Evolutionary conservation across 2,329 filamentous ascomycete genomes (phyloP), one percentile per base, ranked within the genome.

Genomic region (Fusarium acutatum): DNA sequence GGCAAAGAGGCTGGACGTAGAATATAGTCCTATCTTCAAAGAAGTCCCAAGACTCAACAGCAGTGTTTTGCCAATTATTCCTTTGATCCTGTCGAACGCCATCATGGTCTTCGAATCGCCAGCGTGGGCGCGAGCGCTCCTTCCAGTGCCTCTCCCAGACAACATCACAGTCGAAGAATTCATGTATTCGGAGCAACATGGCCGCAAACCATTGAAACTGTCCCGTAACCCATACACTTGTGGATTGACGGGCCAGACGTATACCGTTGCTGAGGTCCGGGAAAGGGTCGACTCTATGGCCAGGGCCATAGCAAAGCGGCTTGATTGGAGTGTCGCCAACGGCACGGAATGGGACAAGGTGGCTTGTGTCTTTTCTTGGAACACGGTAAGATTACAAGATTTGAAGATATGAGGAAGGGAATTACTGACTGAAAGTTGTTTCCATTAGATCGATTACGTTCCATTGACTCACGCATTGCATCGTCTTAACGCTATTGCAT

Each of bases 401-500:
- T 1, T 3, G 3, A 15, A 15, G 20, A 47, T 12, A 7, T 8
- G 2, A 3, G 3, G 20, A 7, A 22, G 44, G 20, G 1, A 47
- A 18, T 18, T 20, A 18, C 47, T 34, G 17, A 50, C 17, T 5
- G 22, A 20, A 18, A 2, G 1, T 7, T 11, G n/a, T 2, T 12
- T 8, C 7, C 12, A 10, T 7, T 8, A 50, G 47, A 34, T 34
- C 3, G 47, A 34, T 7, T 50, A 50, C 22, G 47, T 50, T 13
- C 47, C 47, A 15, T 50, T 50, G 17, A 50, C 47, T 4, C 47
- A 50, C 12, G 47, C 47, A 10, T 24, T 50, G 30, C 47, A 50
- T 50, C 47, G 47, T 2, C 47, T 50, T 12, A 34, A 34, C 13
- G 47, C n/a, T n/a, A n/a, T n/a, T n/a, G n/a, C n/a, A n/a, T n/a